Conservation (phyloP, 192 early-diverging fungal species). For the Diversispora eburnea region DNA sequence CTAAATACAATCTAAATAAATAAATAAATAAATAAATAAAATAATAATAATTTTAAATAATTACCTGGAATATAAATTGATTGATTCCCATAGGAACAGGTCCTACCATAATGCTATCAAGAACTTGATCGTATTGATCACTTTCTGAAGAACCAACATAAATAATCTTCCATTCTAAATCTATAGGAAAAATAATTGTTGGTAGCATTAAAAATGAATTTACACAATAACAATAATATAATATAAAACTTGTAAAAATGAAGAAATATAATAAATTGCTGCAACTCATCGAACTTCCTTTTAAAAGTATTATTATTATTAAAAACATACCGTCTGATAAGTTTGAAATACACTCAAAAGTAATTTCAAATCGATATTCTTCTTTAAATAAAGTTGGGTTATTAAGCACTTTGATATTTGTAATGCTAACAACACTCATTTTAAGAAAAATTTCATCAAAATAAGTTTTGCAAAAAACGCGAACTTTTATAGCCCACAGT, state of each 20-base stretch:
- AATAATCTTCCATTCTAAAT: constrained; percentile 96
- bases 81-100: constrained; percentile 93
- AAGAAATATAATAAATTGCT: neutral
- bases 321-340: constrained; percentile 72
- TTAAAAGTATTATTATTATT: neutral
- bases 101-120: constrained; percentile 94
- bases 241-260: neutral
- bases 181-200: constrained; percentile 39
- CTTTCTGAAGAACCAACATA: constrained; percentile 90
- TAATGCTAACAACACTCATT: constrained; percentile 82
- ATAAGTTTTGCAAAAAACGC: too few relatives aligned
- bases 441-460: neutral
- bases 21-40: neutral
- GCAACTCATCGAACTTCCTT: neutral
- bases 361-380: constrained; percentile 92
- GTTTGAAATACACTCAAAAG: constrained; percentile 89
- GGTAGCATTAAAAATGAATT: neutral
- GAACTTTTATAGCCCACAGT: too few relatives aligned
- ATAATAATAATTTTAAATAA: neutral
- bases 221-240: too few relatives aligned
- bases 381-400: constrained; percentile 80
- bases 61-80: constrained; percentile 90
- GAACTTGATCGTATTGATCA: constrained; percentile 82
- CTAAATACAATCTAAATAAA: too few relatives aligned
- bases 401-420: constrained; percentile 79